Evolutionary conservation across 495 filamentous ascomycete species (phyloP).

Genomic region (Tuber umbilicatum): DNA sequence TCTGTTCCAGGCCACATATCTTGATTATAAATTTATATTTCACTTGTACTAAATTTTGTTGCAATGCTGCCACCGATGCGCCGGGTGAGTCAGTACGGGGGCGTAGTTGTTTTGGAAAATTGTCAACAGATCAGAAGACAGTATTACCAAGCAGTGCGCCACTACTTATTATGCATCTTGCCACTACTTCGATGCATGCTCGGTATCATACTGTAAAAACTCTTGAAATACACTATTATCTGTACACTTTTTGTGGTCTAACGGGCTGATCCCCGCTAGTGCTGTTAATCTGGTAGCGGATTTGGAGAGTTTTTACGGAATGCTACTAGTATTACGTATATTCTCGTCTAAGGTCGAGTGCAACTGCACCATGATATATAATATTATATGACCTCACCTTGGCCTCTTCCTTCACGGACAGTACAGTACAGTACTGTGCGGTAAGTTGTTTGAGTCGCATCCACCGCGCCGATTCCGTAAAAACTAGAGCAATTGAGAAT

Average conservation of each 20-base stretch:
- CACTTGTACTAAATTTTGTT: too few relatives aligned
- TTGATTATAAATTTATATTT: neutral
- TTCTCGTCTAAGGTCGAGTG: neutral
- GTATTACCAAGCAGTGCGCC: neutral
- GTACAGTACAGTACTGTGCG: neutral
- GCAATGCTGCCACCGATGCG: neutral
- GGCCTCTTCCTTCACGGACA: neutral
- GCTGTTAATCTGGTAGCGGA: neutral
- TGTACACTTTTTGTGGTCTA: neutral
- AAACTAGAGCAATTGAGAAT: neutral
- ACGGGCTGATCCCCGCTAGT: neutral
- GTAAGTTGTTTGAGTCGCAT: neutral
- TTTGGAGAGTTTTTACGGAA: neutral
- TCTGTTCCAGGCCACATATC: neutral
- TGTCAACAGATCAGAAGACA: neutral
- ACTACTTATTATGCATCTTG: neutral
- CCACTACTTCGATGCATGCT: neutral
- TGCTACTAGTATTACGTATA: neutral
- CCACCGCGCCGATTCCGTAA: neutral
- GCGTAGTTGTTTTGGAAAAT: neutral
- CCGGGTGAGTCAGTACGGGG: neutral
- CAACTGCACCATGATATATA: neutral
- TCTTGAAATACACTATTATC: too few relatives aligned
- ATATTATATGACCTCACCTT: neutral
- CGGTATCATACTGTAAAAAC: neutral